Evolutionary conservation across 208 protist genomes (phyloP).

Genomic region (Leptomonas pyrrhocoris): DNA sequence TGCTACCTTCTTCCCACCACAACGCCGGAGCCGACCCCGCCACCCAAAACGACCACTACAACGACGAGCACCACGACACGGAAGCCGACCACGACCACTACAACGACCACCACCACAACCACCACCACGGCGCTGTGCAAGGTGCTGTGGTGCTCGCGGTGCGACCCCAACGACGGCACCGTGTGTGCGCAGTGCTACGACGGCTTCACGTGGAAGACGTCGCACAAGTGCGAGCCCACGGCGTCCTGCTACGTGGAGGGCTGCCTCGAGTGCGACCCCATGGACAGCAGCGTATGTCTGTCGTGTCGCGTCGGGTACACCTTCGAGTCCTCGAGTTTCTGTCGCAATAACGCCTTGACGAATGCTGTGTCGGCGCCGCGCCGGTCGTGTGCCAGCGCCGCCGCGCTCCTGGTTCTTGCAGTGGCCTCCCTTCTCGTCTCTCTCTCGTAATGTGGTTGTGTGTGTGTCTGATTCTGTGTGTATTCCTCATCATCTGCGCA

Average conservation of each 20-base stretch:
- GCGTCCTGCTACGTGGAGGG: conserved; percentile 11
- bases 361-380: neutral
- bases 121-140: conserved; percentile 8
- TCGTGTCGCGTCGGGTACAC: conserved; percentile 3
- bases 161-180: conserved; percentile 7
- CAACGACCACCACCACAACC: conserved; percentile 1
- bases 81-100: neutral
- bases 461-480: neutral
- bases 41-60: neutral
- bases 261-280: neutral
- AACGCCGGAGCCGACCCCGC: neutral
- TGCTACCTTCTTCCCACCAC: conserved; percentile 4
- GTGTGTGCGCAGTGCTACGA: conserved; percentile 10
- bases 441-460: neutral
- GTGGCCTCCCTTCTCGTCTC: neutral
- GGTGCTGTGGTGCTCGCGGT: conserved; percentile 7
- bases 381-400: too few relatives aligned
- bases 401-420: too few relatives aligned
- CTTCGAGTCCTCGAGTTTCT: neutral
- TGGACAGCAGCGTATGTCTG: conserved; percentile 8
- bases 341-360: neutral
- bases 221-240: conserved; percentile 10
- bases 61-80: neutral
- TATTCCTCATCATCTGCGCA: too few relatives aligned
- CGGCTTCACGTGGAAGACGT: conserved; percentile 15